These are phyloP conservation scores for Enterocytospora artemiae DNA, from an alignment of 371 early-diverging fungal genomes.

Conservation along the genomic window DNA sequence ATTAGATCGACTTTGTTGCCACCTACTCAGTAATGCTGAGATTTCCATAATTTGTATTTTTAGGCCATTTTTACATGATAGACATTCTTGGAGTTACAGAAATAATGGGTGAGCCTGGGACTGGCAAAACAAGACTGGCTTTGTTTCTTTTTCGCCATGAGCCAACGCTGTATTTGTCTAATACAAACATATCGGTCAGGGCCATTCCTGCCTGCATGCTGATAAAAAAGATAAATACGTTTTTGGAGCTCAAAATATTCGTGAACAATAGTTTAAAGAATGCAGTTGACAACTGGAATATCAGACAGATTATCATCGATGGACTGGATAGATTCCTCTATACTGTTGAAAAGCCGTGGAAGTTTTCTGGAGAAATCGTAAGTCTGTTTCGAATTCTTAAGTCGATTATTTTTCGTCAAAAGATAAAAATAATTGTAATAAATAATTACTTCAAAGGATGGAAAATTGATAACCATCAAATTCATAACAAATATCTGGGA, in stretches of 20 bases:
- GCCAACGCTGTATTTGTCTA: constrained; percentile 34
- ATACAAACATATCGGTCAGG: constrained; percentile 4
- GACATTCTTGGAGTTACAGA: constrained; percentile 39
- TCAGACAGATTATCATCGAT: constrained; percentile 14
- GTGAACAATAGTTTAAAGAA: background rate
- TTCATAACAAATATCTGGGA: constrained; percentile 15
- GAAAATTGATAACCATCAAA: background rate
- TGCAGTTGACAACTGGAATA: background rate
- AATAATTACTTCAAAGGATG: constrained; percentile 5
- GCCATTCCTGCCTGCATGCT: background rate
- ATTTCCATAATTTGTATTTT: background rate
- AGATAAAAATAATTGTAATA: constrained; percentile 7
- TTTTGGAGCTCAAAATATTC: constrained; percentile 10
- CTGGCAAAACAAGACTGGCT: constrained; percentile 38
- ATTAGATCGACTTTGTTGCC: background rate
- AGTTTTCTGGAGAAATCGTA: background rate
- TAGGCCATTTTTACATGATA: too few species aligned
- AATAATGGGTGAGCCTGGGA: constrained; percentile 29
- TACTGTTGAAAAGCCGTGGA: constrained; percentile 1
- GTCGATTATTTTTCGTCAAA: background rate
- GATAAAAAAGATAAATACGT: background rate
- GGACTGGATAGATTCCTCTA: constrained; percentile 24
- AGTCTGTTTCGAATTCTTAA: constrained; percentile 6
- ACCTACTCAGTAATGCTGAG: background rate
- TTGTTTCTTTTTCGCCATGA: constrained; percentile 21